Evolutionary conservation across 2,329 filamentous ascomycete genomes (phyloP).

Genomic region (Lecanoromycetidae sp.): DNA sequence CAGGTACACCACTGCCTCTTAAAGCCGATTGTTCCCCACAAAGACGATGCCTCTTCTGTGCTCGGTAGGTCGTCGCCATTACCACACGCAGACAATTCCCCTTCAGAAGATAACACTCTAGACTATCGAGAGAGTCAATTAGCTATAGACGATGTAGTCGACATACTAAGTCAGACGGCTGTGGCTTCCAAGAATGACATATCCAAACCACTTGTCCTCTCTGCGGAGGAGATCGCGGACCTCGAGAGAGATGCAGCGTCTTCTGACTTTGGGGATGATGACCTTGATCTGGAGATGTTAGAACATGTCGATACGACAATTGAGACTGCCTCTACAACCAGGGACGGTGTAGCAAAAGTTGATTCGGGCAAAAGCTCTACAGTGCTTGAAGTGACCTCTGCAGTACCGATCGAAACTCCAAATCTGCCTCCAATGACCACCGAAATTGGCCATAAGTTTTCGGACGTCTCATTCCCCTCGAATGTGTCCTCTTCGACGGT

Average conservation of each 20-base stretch:
- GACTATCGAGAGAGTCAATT: not conserved
- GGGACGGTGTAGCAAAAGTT: not conserved
- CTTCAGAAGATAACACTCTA: not conserved
- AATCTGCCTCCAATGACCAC: not conserved
- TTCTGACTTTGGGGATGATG: constrained; percentile 38
- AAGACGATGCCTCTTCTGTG: constrained; percentile 20
- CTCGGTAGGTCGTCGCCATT: constrained; percentile 35
- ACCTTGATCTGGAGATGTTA: constrained; percentile 34
- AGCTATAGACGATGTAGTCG: constrained; percentile 8
- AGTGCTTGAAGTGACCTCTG: too few relatives aligned
- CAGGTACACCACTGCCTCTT: constrained; percentile 46
- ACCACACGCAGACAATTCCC: constrained; percentile 20
- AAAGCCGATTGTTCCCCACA: constrained; percentile 20
- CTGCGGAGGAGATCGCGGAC: not conserved
- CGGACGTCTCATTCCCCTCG: not conserved
- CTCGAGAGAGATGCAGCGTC: constrained; percentile 19
- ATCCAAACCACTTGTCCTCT: not conserved
- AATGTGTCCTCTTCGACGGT: not conserved
- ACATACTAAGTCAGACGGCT: constrained; percentile 9
- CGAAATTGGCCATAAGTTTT: not conserved
- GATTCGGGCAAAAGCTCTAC: too few relatives aligned
- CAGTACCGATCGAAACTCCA: not conserved
- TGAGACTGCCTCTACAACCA: not conserved
- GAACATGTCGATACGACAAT: constrained; percentile 26
- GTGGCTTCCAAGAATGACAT: not conserved